Conservation (phyloP, 495 filamentous ascomycete species). For the Penicillium samsonianum region DNA sequence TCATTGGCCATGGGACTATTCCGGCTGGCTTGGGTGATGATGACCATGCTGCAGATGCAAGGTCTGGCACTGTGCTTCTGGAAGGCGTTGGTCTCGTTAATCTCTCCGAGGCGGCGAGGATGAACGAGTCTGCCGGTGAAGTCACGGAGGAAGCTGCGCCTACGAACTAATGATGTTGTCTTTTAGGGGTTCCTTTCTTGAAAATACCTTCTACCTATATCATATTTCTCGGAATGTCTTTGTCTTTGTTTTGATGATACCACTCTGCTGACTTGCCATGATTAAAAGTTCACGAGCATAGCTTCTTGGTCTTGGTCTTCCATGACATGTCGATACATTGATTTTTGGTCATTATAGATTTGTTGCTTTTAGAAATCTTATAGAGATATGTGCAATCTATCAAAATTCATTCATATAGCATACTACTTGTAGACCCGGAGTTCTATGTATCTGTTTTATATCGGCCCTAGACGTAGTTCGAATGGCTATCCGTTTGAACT, state of each 20-base stretch:
- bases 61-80: constrained; percentile 20
- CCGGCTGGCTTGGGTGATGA: constrained; percentile 30
- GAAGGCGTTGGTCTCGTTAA: constrained; percentile 25
- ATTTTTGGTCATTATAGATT: neutral
- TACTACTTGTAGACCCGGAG: neutral
- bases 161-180: neutral
- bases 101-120: constrained; percentile 13
- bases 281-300: constrained; percentile 9
- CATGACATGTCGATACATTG: constrained; percentile 1
- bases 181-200: neutral
- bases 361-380: neutral
- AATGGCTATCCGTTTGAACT: neutral
- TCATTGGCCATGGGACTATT: constrained; percentile 41
- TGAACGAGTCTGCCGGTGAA: neutral
- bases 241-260: constrained; percentile 13
- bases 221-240: neutral
- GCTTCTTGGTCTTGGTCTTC: constrained; percentile 7
- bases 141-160: neutral
- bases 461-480: neutral
- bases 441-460: neutral
- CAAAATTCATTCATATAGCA: neutral
- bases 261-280: constrained; percentile 1
- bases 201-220: constrained; percentile 1
- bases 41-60: constrained; percentile 13
- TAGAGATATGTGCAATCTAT: neutral